Evolutionary conservation across 2,329 filamentous ascomycete genomes (phyloP).

Genomic region (Thelonectria discophora): DNA sequence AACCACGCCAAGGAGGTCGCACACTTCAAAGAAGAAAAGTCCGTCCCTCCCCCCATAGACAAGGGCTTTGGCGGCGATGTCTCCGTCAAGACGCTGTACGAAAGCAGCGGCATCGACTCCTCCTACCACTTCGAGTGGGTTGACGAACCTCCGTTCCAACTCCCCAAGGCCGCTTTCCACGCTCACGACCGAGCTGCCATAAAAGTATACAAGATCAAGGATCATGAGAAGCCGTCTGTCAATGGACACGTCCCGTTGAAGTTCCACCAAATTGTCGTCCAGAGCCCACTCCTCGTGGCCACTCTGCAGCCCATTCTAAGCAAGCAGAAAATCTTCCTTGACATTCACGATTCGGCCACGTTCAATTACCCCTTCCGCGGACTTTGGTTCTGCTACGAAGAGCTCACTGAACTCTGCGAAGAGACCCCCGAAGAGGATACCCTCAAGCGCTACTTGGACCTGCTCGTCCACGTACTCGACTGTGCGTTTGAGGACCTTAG

Average conservation of each 20-base stretch:
- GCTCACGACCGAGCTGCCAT: conserved; percentile 54
- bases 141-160: conserved; percentile 53
- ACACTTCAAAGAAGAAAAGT: neutral
- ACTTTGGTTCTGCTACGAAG: conserved; percentile 56
- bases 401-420: conserved; percentile 48
- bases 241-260: conserved; percentile 51
- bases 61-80: conserved; percentile 43
- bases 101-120: conserved; percentile 43
- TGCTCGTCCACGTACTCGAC: conserved; percentile 53
- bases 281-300: conserved; percentile 53
- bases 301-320: conserved; percentile 55
- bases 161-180: conserved; percentile 49
- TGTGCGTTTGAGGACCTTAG: conserved; percentile 54
- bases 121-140: conserved; percentile 48
- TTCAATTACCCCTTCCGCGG: conserved; percentile 53
- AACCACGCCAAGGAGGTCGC: no score
- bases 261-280: conserved; percentile 53
- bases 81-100: conserved; percentile 52
- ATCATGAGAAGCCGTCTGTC: conserved; percentile 51
- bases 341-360: conserved; percentile 46
- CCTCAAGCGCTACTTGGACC: conserved; percentile 50
- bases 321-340: conserved; percentile 52
- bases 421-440: conserved; percentile 38
- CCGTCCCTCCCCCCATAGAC: conserved; percentile 26
- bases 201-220: conserved; percentile 58